A percentile compares a stretch with the other conserved stretches of the same genome.
Conservation (phyloP, 495 filamentous ascomycete genomes). For the Neurospora africana region DNA sequence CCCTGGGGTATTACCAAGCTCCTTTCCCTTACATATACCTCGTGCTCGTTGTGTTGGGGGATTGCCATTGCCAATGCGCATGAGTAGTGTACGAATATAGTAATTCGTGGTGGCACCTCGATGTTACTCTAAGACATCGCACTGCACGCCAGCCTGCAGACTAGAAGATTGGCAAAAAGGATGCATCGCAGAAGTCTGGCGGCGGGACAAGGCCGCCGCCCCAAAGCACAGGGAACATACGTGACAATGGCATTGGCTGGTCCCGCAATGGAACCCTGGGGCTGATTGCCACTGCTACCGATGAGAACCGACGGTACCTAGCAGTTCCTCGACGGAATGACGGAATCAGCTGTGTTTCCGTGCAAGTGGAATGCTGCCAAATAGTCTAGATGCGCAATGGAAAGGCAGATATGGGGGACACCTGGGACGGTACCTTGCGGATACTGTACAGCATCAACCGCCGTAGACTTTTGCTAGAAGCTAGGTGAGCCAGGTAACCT, state of each 20-base stretch:
- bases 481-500: not conserved
- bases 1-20: not conserved
- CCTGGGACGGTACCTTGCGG: not conserved
- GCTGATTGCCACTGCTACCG: not conserved
- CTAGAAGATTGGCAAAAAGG: not conserved
- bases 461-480: not conserved
- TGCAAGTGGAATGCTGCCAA: not conserved
- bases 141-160: not conserved
- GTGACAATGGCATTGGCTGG: not conserved
- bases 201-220: not conserved
- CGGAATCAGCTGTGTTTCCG: not conserved
- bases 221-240: not conserved
- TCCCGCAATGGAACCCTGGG: not conserved
- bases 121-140: not conserved
- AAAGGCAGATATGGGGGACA: not conserved
- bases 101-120: not conserved
- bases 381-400: not conserved
- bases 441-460: not conserved
- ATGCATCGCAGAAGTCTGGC: not conserved
- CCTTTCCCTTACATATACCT: not conserved
- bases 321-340: not conserved
- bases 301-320: not conserved
- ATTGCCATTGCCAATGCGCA: not conserved
- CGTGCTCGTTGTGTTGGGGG: not conserved
- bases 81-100: not conserved